Evolutionary conservation across 139 green algal genomes (phyloP), one percentile per base, ranked within the genome.

Genomic region (Chlorella sp.): DNA sequence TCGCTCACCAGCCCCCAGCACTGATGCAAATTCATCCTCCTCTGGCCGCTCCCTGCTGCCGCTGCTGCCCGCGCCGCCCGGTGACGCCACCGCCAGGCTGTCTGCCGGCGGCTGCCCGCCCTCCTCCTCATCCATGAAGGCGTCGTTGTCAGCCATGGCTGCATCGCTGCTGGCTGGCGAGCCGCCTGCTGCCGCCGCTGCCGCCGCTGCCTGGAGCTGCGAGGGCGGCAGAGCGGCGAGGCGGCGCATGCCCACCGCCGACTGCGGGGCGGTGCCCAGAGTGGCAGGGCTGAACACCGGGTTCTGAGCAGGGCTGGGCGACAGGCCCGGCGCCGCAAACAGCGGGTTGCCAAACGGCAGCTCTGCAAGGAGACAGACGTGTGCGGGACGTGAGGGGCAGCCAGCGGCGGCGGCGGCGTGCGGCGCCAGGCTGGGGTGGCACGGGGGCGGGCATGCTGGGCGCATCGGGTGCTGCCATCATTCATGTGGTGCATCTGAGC

Each of bases 21-120:
- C 86, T 13, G 76, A 41, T 22, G 86, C 85, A 87, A 91, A 91
- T 1, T 69, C 74, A 2, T 58, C 48, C 28, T 90, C 88, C 46
- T 91, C 88, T 0, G 81, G 67, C 51, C 67, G 80, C 54, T 84
- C 80, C 56, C 70, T 40, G 41, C 46, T 76, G 40, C 70, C 77
- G 8, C 20, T 0, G 32, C 32, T 40, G 68, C 40, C 74, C 6
- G 58, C 82, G 34, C 68, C 19, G 30, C 44, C 80, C 19, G 80
- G 68, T 19, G 81, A 78, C 9, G 41, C 24, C 9, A 7, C 76
- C 1, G 41, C 77, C 40, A 83, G 60, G 77, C 77, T 83, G 77
- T 4, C 58, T 26, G 14, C 41, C 14, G 77, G 77, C 58, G 77
- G 77, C 77, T 74, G 77, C 30, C 58, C 54, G 28, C 58, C 32